Conservation (phyloP, 805 yeast species). For the Cyberlindnera suaveolens region DNA sequence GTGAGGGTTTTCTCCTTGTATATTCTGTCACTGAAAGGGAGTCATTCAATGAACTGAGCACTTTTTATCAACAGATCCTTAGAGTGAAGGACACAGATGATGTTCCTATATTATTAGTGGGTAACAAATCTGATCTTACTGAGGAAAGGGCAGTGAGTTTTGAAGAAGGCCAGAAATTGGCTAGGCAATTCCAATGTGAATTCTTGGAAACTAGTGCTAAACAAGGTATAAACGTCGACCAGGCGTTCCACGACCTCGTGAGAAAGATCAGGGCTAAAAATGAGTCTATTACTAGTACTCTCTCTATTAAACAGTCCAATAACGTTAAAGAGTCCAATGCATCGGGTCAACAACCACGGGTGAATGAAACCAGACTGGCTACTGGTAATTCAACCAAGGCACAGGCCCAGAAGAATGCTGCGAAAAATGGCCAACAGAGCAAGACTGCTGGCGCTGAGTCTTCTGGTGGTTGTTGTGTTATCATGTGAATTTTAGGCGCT, state of each 20-base stretch:
- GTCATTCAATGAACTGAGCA: constrained; percentile 77
- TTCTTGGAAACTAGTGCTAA: constrained; percentile 94
- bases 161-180: constrained; percentile 59
- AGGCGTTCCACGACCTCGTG: constrained; percentile 67
- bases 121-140: constrained; percentile 73
- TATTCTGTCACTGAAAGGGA: constrained; percentile 82
- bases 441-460: constrained; percentile 7
- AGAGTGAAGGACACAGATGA: constrained; percentile 71
- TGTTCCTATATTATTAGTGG: constrained; percentile 77
- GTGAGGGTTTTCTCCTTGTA: constrained; percentile 88
- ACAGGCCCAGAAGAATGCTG: not conserved
- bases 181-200: constrained; percentile 58
- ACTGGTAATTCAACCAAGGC: not conserved
- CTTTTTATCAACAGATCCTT: constrained; percentile 73
- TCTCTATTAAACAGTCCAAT: not conserved
- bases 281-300: constrained; percentile 4
- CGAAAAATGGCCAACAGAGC: constrained; percentile 1
- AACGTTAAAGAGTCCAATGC: not conserved
- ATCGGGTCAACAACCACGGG: not conserved
- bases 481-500: constrained; percentile 10
- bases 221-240: constrained; percentile 83
- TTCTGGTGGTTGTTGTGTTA: constrained; percentile 33
- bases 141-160: constrained; percentile 66
- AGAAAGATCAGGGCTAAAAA: constrained; percentile 39
- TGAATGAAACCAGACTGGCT: not conserved